Conservation (phyloP, 148 eudicot species). For the Euryodendron excelsum region DNA sequence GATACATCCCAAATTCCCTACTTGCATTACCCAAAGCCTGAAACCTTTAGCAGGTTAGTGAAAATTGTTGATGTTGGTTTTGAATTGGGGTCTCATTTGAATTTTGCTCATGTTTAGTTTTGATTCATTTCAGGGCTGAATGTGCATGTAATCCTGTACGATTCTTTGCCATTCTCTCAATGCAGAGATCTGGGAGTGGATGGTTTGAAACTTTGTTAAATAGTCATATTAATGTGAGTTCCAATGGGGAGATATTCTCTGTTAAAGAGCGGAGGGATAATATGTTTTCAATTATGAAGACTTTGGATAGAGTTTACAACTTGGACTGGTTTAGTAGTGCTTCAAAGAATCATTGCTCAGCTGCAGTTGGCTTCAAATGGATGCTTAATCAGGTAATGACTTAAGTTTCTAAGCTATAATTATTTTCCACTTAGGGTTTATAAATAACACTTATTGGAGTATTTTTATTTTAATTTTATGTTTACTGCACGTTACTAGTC, state of each 20-base stretch:
- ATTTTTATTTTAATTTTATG: background rate
- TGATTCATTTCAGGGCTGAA: conserved; percentile 56
- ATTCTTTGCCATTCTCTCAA: conserved; percentile 75
- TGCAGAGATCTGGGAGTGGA: conserved; percentile 98
- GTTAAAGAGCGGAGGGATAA: conserved; percentile 60
- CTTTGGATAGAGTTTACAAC: conserved; percentile 80
- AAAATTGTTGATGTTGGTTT: background rate
- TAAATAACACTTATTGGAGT: background rate
- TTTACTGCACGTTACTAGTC: background rate
- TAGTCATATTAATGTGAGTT: conserved; percentile 85
- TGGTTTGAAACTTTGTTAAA: conserved; percentile 95
- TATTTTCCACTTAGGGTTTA: background rate
- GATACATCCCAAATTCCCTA: conserved; percentile 32
- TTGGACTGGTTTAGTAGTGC: conserved; percentile 91
- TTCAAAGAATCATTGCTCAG: conserved; percentile 88
- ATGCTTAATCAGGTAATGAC: conserved; percentile 91
- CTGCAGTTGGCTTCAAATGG: conserved; percentile 99
- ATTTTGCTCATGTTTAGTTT: background rate
- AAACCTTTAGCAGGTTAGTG: conserved; percentile 67
- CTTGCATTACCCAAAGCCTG: conserved; percentile 77
- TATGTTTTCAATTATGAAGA: conserved; percentile 53
- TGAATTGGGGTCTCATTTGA: background rate
- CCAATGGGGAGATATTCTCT: conserved; percentile 91
- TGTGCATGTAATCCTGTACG: conserved; percentile 75
- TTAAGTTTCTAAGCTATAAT: background rate